Percentiles rank a stretch among this genome's conserved stretches.
Evolutionary conservation across 345 rosid genomes (phyloP).

Genomic region (Toxicodendron radicans): DNA sequence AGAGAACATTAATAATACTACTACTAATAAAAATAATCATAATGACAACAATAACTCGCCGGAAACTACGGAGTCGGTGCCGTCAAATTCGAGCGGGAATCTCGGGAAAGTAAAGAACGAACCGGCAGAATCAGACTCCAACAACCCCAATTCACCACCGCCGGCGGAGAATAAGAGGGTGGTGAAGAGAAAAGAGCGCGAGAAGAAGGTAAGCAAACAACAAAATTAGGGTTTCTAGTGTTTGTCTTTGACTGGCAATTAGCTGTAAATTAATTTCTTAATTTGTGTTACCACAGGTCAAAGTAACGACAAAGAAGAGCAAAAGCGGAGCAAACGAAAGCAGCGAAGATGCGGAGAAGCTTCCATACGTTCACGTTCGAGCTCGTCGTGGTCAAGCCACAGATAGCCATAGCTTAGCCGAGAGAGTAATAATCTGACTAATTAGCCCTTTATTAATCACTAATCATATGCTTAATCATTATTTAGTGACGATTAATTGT

Average conservation of each 20-base stretch:
- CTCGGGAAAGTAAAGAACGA: constrained; percentile 46
- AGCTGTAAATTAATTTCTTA: not conserved
- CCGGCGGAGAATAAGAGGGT: constrained; percentile 30
- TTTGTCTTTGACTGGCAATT: not conserved
- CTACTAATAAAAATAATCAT: not conserved
- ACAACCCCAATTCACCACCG: constrained; percentile 18
- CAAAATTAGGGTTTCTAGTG: not conserved
- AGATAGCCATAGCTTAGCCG: constrained; percentile 69
- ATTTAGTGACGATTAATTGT: constrained; percentile 1
- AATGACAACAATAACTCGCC: constrained; percentile 19
- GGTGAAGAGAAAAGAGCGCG: constrained; percentile 53
- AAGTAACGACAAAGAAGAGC: constrained; percentile 49
- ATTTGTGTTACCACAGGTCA: constrained; percentile 30
- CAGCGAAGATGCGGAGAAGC: constrained; percentile 45
- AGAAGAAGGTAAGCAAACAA: constrained; percentile 42
- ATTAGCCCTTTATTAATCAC: constrained; percentile 12
- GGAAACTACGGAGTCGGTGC: constrained; percentile 29
- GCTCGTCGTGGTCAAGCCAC: constrained; percentile 78
- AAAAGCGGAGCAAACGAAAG: constrained; percentile 35
- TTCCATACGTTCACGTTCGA: constrained; percentile 68
- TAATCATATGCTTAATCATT: constrained; percentile 7
- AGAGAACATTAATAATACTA: not conserved
- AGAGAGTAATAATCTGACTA: constrained; percentile 42
- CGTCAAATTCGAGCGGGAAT: constrained; percentile 36
- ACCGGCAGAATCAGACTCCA: constrained; percentile 38